These are phyloP conservation scores for Lachancea fermentati DNA, from an alignment of 805 yeast genomes.

Conservation along the genomic window DNA sequence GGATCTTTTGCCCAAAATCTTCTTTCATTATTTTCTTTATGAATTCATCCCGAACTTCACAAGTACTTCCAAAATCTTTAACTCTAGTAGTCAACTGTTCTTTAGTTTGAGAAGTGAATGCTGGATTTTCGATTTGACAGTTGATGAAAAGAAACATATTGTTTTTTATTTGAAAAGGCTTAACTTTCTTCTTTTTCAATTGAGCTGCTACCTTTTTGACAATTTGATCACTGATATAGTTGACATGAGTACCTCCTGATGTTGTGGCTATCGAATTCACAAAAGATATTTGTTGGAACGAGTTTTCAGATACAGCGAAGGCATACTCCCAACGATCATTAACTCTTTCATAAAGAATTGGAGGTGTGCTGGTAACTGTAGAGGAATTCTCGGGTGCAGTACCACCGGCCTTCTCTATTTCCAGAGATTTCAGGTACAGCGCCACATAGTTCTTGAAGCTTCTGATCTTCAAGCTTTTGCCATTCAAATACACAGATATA, in stretches of 20 bases:
- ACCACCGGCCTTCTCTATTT: conserved; percentile 30
- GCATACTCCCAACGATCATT: conserved; percentile 95
- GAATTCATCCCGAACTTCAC: conserved; percentile 71
- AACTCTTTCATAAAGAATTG: conserved; percentile 72
- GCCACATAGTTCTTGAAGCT: conserved; percentile 86
- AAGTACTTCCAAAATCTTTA: conserved; percentile 83
- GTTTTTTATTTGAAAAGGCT: conserved; percentile 82
- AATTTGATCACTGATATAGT: conserved; percentile 77
- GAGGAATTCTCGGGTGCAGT: conserved; percentile 34
- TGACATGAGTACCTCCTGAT: conserved; percentile 94
- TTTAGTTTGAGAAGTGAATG: conserved; percentile 95
- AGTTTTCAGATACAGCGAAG: conserved; percentile 85
- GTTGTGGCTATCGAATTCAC: conserved; percentile 98
- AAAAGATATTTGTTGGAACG: conserved; percentile 90
- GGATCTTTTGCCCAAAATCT: conserved; percentile 60
- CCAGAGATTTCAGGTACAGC: conserved; percentile 76
- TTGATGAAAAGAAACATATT: conserved; percentile 88
- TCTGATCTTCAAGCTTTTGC: conserved; percentile 58
- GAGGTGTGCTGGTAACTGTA: conserved; percentile 34
- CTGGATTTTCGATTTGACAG: conserved; percentile 92
- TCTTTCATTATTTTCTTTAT: conserved; percentile 58
- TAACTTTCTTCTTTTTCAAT: conserved; percentile 69
- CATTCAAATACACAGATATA: conserved; percentile 72
- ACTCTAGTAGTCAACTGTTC: conserved; percentile 90
- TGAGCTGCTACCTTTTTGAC: conserved; percentile 68